A percentile compares a stretch with the other conserved stretches of the same genome.
These are phyloP conservation scores for Xylariaceae sp. DNA, from an alignment of 2,329 filamentous ascomycete species.

Conservation along the genomic window DNA sequence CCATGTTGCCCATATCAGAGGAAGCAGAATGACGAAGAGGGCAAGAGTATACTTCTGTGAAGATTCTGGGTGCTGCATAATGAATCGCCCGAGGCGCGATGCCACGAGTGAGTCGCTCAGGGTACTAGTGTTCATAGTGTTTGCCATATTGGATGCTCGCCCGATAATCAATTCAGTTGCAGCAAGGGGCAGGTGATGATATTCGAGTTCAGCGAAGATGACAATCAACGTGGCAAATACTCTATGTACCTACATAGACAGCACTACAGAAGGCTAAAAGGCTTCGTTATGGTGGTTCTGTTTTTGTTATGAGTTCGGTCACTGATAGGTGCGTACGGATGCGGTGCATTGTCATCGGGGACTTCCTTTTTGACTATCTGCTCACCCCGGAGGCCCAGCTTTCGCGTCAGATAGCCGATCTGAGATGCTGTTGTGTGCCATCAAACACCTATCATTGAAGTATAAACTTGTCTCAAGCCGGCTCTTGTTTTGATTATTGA, in stretches of 20 bases:
- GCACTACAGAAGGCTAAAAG: neutral
- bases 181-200: neutral
- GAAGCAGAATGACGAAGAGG: neutral
- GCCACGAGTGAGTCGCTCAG: neutral
- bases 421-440: neutral
- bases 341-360: neutral
- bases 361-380: neutral
- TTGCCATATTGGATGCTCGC: neutral
- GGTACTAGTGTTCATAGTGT: neutral
- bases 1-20: neutral
- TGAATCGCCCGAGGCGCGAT: neutral
- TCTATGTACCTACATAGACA: neutral
- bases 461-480: neutral
- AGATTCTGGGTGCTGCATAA: neutral
- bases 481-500: neutral
- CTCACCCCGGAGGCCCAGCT: neutral
- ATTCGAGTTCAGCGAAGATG: neutral
- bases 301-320: neutral
- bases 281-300: neutral
- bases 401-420: neutral
- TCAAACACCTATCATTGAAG: neutral
- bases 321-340: neutral
- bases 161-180: neutral
- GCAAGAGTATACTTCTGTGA: neutral
- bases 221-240: neutral